A percentile compares a stretch with the other conserved stretches of the same genome.
phyloP scores from a whole-genome alignment of 2,329 filamentous ascomycete species.

The Cytospora schulzeri region DNA sequence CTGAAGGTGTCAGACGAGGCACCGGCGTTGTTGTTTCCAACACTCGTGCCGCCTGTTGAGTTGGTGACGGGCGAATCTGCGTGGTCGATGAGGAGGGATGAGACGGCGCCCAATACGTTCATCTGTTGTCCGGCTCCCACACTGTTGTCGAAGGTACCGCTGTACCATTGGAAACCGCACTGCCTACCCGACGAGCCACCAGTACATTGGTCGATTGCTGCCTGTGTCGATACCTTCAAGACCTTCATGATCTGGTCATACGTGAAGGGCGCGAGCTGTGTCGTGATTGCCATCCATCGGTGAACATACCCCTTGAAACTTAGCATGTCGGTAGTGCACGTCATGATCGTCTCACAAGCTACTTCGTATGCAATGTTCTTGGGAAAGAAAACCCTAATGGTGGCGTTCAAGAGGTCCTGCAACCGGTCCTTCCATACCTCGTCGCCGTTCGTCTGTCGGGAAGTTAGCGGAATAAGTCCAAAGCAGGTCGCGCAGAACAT shows the following conservation, averaged over 20 bases:
- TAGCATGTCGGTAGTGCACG: constrained; percentile 29
- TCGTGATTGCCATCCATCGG: constrained; percentile 27
- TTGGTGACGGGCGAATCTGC: constrained; percentile 30
- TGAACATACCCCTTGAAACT: constrained; percentile 30
- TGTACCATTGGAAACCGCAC: constrained; percentile 58
- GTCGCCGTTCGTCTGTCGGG: constrained; percentile 19
- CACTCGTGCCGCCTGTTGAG: constrained; percentile 33
- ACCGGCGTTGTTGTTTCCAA: constrained; percentile 33
- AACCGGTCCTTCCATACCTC: constrained; percentile 27
- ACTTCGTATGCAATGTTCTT: constrained; percentile 27
- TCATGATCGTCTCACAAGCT: constrained; percentile 27
- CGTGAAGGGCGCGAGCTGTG: constrained; percentile 27
- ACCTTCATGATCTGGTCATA: constrained; percentile 25
- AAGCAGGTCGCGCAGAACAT: neutral
- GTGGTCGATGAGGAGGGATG: constrained; percentile 44
- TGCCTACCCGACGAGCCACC: constrained; percentile 36
- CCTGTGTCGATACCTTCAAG: constrained; percentile 20
- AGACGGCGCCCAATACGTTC: constrained; percentile 54
- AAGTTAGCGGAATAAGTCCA: neutral
- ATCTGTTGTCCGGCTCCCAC: constrained; percentile 59
- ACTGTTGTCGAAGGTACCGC: constrained; percentile 49
- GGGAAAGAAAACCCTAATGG: constrained; percentile 41
- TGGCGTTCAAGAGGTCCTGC: constrained; percentile 23
- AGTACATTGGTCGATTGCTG: constrained; percentile 27
- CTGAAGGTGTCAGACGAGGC: constrained; percentile 31